Evolutionary conservation across 306 rosid species (phyloP), one percentile per base, ranked within the genome.

Genomic region (Albizia julibrissin): DNA sequence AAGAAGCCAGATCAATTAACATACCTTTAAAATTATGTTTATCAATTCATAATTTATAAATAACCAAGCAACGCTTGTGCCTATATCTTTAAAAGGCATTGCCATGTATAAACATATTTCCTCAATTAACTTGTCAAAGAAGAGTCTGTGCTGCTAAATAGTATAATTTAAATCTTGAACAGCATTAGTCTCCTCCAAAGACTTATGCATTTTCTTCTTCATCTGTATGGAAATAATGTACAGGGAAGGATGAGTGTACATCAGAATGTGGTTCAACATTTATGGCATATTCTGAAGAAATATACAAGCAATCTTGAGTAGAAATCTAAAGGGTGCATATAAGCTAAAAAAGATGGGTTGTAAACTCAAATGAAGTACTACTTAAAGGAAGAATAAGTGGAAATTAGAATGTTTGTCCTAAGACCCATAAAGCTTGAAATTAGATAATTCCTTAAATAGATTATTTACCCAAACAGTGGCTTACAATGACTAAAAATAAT

Each of bases 101-200:
- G 69, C 34, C 69, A 15, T 62, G 39, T 62, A 27, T 26, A 62
- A 27, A 21, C 69, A 62, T 9, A 26, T 26, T 27, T 29, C 39
- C 39, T 62, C 15, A n/a, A n/a, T n/a, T n/a, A n/a, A n/a, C n/a
- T n/a, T n/a, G n/a, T n/a, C n/a, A n/a, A n/a, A n/a, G n/a, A n/a
- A n/a, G n/a, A n/a, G n/a, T n/a, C 90, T 77, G 80, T 95, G 90
- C 61, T 90, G 78, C 49, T 84, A 90, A 54, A 95, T 93, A 27
- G 77, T 46, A 77, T 87, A 76, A 61, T 86, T 91, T 87, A 87
- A 74, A 81, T 90, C 88, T 6, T 71, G 43, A 68, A 47, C 76
- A 10, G 72, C 74, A 74, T n/a, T 52, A 13, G 80, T 77, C 73
- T 52, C 85, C 2, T 52, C 24, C 4, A 15, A 67, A 26, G 61